Evolutionary conservation across 2,329 filamentous ascomycete genomes (phyloP).

Genomic region (Exophiala oligosperma): DNA sequence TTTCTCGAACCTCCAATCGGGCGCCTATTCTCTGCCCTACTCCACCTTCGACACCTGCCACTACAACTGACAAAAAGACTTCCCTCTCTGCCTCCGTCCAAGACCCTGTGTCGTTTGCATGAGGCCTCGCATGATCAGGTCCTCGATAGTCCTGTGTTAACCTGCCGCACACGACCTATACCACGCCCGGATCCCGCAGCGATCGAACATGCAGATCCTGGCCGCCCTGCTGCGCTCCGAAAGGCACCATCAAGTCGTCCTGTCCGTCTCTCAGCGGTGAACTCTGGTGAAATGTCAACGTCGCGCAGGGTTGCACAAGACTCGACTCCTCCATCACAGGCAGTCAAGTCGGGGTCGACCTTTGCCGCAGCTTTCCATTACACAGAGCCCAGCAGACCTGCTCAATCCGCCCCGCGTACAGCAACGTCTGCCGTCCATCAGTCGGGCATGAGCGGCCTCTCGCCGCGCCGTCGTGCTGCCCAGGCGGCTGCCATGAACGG

Average conservation of each 20-base stretch:
- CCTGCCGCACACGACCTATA: constrained; percentile 1
- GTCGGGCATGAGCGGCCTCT: constrained; percentile 24
- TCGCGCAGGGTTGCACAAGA: constrained; percentile 23
- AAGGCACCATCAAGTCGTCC: constrained; percentile 14
- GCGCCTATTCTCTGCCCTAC: constrained; percentile 2
- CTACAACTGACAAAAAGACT: constrained; percentile 10
- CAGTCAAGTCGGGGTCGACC: constrained; percentile 23
- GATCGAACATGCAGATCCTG: constrained; percentile 25
- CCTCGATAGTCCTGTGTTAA: background rate
- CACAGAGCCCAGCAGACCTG: constrained; percentile 33
- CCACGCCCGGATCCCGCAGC: background rate
- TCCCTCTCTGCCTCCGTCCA: background rate
- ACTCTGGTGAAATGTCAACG: constrained; percentile 18
- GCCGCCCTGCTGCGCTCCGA: constrained; percentile 18
- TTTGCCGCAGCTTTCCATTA: constrained; percentile 44
- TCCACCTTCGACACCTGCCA: constrained; percentile 15
- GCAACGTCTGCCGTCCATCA: constrained; percentile 10
- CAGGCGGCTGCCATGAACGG: constrained; percentile 47
- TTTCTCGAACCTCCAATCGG: constrained; percentile 16
- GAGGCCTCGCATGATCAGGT: background rate
- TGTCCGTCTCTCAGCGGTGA: constrained; percentile 1
- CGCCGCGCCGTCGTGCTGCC: constrained; percentile 28
- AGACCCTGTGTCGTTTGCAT: background rate
- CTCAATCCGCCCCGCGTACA: constrained; percentile 14
- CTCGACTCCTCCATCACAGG: constrained; percentile 12